Percentiles rank a stretch among this genome's conserved stretches.
phyloP scores from a whole-genome alignment of 2,329 filamentous ascomycete species.

The Penicillium sp. region DNA sequence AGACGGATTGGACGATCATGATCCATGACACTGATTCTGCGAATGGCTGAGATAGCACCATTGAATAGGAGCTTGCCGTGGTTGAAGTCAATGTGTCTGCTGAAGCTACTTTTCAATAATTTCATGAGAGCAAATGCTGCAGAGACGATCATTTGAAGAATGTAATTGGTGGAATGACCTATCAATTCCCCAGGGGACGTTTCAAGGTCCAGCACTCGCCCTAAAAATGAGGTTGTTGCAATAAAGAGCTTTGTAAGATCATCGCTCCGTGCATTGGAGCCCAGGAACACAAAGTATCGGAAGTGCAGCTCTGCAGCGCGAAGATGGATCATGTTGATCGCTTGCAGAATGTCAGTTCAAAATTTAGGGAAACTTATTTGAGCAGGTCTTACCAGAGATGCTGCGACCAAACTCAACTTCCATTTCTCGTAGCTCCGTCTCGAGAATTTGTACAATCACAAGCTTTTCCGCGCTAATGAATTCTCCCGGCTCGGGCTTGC shows the following conservation, averaged over 20 bases:
- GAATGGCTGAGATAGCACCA: conserved; percentile 56
- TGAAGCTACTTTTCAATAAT: conserved; percentile 62
- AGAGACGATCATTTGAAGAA: conserved; percentile 64
- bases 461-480: conserved; percentile 44
- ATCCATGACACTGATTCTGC: conserved; percentile 58
- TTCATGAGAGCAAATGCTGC: conserved; percentile 63
- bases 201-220: conserved; percentile 45
- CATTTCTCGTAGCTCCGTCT: conserved; percentile 47
- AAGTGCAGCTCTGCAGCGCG: conserved; percentile 47
- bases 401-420: conserved; percentile 52
- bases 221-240: conserved; percentile 47
- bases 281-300: conserved; percentile 47
- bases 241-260: conserved; percentile 46
- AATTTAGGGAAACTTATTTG: not conserved
- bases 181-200: conserved; percentile 48
- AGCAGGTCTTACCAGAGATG: conserved; percentile 29
- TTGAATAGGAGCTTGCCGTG: conserved; percentile 57
- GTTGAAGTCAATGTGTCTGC: conserved; percentile 53
- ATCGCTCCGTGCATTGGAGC: conserved; percentile 42
- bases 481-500: conserved; percentile 53
- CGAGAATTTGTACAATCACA: conserved; percentile 44
- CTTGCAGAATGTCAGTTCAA: conserved; percentile 18
- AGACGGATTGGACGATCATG: conserved; percentile 64
- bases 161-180: conserved; percentile 57
- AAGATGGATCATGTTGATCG: conserved; percentile 48